Evolutionary conservation across 2,329 filamentous ascomycete species (phyloP).

Genomic region (Tolypocladium album): DNA sequence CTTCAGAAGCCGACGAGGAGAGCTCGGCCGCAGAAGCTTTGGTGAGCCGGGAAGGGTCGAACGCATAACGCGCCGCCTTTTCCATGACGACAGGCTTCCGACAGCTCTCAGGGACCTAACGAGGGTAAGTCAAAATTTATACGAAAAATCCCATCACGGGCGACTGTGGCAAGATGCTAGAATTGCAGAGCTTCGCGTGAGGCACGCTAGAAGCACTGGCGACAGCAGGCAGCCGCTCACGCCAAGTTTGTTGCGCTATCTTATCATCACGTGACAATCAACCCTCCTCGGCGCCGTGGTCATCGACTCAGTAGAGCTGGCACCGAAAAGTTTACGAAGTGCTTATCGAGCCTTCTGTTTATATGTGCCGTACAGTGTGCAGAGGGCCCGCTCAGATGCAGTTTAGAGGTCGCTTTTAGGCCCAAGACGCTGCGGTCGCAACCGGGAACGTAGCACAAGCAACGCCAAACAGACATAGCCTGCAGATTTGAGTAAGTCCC

Average conservation of each 20-base stretch:
- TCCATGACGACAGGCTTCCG: slow-evolving; percentile 16
- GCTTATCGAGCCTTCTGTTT: no score
- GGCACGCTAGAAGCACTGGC: neutral
- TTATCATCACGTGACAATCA: slow-evolving; percentile 1
- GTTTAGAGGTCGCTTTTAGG: no score
- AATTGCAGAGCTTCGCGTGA: neutral
- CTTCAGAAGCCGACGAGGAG: slow-evolving; percentile 42
- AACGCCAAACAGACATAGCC: no score
- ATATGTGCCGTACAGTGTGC: no score
- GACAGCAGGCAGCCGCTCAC: neutral
- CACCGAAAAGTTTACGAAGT: no score
- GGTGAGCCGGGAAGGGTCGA: slow-evolving; percentile 34
- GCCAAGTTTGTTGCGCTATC: neutral
- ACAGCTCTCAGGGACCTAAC: neutral
- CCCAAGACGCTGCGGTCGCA: no score
- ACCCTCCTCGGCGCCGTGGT: no score
- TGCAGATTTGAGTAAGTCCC: no score
- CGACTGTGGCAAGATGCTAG: neutral
- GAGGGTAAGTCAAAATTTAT: neutral
- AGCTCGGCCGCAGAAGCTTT: slow-evolving; percentile 45
- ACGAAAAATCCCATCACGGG: neutral
- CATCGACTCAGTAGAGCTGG: no score
- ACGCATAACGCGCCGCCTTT: slow-evolving; percentile 19
- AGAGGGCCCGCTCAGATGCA: no score
- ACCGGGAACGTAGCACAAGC: no score